These are phyloP conservation scores for Cystofilobasidium macerans DNA, from an alignment of 768 basidiomycete species.

Conservation along the genomic window DNA sequence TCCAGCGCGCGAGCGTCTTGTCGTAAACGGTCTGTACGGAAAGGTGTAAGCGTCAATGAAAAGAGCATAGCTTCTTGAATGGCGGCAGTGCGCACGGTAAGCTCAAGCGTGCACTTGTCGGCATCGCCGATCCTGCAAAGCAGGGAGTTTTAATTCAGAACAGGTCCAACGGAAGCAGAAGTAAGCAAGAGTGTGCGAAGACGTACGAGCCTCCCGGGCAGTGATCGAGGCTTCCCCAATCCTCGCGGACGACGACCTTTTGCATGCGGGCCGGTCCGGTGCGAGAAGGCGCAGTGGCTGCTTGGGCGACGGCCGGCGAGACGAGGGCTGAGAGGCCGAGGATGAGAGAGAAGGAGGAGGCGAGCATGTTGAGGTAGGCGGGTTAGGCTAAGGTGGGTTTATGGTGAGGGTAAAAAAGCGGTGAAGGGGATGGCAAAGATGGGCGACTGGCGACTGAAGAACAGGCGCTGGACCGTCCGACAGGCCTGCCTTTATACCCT, in stretches of 20 bases:
- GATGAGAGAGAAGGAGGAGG: neutral
- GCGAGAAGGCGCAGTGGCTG: neutral
- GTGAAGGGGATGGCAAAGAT: too few species aligned
- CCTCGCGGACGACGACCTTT: neutral
- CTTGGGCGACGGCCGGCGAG: neutral
- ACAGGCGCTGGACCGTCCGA: too few species aligned
- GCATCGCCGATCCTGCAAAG: neutral
- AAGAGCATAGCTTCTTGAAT: neutral
- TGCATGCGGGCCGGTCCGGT: neutral
- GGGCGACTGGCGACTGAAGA: too few species aligned
- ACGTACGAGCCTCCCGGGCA: neutral
- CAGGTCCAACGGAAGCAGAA: neutral
- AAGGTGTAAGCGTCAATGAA: neutral
- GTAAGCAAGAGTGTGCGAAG: neutral
- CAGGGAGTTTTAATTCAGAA: neutral
- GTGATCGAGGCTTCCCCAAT: neutral
- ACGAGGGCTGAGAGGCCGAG: neutral
- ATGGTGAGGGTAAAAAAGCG: too few species aligned
- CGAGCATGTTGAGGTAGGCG: neutral
- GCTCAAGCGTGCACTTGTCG: constrained; percentile 2
- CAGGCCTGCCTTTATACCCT: too few species aligned
- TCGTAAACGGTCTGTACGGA: neutral
- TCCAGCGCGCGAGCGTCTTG: neutral
- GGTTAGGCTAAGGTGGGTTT: neutral
- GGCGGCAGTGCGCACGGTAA: neutral